phyloP scores from a whole-genome alignment of 306 rosid species.

The Aeschynomene evenia region DNA sequence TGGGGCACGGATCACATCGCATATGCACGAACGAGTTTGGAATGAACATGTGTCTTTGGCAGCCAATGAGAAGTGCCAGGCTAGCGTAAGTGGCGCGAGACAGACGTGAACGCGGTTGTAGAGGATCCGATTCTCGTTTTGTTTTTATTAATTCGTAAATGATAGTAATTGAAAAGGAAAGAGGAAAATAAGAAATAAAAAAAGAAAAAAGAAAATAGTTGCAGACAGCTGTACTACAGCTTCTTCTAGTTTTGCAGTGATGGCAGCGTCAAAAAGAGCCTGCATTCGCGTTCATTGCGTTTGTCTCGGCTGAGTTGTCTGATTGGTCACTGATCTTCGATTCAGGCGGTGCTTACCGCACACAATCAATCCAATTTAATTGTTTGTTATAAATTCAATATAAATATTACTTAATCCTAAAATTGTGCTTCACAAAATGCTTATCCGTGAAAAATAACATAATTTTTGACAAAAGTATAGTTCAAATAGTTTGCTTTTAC shows the following conservation, averaged over 20 bases:
- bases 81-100: conserved; percentile 22
- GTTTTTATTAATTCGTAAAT: not conserved
- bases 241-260: not conserved
- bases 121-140: not conserved
- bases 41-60: conserved; percentile 2
- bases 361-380: not conserved
- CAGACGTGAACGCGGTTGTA: not conserved
- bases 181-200: not conserved
- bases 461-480: too few relatives aligned
- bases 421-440: too few relatives aligned
- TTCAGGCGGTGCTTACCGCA: not conserved
- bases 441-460: too few relatives aligned
- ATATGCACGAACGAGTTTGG: not conserved
- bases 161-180: not conserved
- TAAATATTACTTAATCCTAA: too few relatives aligned
- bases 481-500: too few relatives aligned
- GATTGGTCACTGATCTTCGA: not conserved
- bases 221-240: not conserved
- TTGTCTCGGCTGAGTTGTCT: conserved; percentile 41
- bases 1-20: not conserved
- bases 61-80: conserved; percentile 27
- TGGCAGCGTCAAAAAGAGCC: not conserved
- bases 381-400: too few relatives aligned
- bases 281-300: not conserved
- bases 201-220: not conserved